Evolutionary conservation across 371 early-diverging fungal genomes (phyloP), one percentile per base, ranked within the genome.

Genomic region (Mucor plumbeus): DNA sequence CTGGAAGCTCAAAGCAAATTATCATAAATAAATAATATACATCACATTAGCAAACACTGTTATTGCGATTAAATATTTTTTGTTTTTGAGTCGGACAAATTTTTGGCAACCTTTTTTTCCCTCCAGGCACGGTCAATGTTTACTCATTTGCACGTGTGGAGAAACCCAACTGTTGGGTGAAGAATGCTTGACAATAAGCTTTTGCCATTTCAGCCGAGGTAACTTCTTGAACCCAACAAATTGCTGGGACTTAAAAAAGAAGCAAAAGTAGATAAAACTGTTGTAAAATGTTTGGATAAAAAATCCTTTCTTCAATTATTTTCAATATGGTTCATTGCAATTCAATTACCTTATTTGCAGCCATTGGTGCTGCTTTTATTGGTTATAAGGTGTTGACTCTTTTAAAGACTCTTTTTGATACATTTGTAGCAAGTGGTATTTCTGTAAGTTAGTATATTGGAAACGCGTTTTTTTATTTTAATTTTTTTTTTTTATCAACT

Each of bases 371-470:
- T 34, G 69, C 75, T 21, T 79, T 74, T 64, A 54, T 87, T 44
- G 81, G 82, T 33, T 66, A 73, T 54, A 84, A 85, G 68, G 67
- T 79, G 21, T 68, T 83, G 47, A 72, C 82, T 39, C 72, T 88
- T 59, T 64, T 87, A 35, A 83, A 81, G 67, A 75, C 85, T 31
- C 63, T 88, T 17, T 77, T 84, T 44, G 88, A 89, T 38, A 70
- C 85, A 47, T 88, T 85, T 69, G 69, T 90, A 55, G 82, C 86
- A 15, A 67, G 78, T 7, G 91, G 91, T n/a, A 74, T 87, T 61
- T 74, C 85, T 70, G 88, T 85, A 83, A 69, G 73, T 58, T 9
- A n/a, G 0, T 26, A 14, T 7, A 26, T 21, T 53, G 5, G 11
- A 56, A 59, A 58, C 61, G 33, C 54, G 48, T 35, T 33, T 33